Percentiles rank a stretch among this genome's conserved stretches.
These are phyloP conservation scores for Tetracentron sinense DNA, from an alignment of 164 flowering plant genomes.

Conservation along the genomic window DNA sequence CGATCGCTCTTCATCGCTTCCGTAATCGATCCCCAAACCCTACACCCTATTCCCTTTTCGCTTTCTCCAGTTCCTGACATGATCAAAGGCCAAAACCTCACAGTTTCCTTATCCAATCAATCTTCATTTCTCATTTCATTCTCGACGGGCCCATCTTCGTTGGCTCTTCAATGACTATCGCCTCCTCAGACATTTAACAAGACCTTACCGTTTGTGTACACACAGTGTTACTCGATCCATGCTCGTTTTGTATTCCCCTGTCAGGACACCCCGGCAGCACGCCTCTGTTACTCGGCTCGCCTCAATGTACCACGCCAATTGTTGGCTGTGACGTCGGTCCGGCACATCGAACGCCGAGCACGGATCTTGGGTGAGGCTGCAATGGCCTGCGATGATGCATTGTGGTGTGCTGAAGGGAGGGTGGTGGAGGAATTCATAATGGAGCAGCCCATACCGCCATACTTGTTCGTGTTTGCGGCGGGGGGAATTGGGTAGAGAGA, in stretches of 20 bases:
- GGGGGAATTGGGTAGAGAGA: conserved; percentile 74
- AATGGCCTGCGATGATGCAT: conserved; percentile 37
- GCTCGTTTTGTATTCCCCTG: conserved; percentile 90
- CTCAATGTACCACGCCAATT: conserved; percentile 66
- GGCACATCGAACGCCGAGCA: conserved; percentile 51
- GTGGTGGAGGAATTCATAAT: conserved; percentile 87
- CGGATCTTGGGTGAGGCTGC: conserved; percentile 45
- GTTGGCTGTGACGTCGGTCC: conserved; percentile 81
- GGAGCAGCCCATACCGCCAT: conserved; percentile 91
- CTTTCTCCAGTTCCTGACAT: conserved; percentile 40
- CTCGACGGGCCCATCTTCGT: conserved; percentile 53
- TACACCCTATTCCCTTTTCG: conserved; percentile 55
- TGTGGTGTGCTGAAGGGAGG: conserved; percentile 77
- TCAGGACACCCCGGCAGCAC: conserved; percentile 91
- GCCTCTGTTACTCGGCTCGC: conserved; percentile 54
- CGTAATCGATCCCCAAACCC: conserved; percentile 55
- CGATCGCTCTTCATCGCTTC: conserved; percentile 61
- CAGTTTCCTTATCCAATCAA: conserved; percentile 46
- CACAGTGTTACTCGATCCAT: conserved; percentile 92
- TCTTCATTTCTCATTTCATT: conserved; percentile 45
- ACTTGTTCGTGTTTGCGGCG: conserved; percentile 87
- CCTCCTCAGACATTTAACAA: conserved; percentile 76
- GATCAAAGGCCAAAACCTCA: conserved; percentile 56
- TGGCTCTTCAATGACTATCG: conserved; percentile 92
- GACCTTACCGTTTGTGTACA: conserved; percentile 67